Percentiles rank a stretch among this genome's conserved stretches.
These are phyloP conservation scores for Beauveria caledonica DNA, from an alignment of 2,329 filamentous ascomycete genomes.

Conservation along the genomic window DNA sequence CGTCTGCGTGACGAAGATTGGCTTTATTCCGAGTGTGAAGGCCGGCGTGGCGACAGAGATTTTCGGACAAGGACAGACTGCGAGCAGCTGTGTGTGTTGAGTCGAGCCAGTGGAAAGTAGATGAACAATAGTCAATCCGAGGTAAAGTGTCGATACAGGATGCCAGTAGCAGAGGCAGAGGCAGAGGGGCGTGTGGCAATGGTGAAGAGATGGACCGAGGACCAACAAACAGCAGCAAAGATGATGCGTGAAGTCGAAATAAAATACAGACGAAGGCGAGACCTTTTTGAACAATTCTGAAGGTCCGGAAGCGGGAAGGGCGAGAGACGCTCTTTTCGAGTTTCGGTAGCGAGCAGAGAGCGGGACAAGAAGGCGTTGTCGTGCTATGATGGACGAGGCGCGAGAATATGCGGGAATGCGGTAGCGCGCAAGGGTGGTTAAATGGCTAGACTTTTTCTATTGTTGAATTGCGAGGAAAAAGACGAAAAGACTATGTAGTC, in stretches of 20 bases:
- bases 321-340: background rate
- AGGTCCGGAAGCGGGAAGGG: background rate
- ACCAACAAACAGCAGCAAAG: background rate
- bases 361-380: background rate
- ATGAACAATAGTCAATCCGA: background rate
- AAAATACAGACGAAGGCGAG: constrained; percentile 14
- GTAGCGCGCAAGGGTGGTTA: background rate
- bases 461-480: constrained; percentile 18
- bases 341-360: background rate
- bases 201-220: background rate
- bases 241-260: background rate
- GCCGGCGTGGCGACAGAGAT: background rate
- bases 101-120: background rate
- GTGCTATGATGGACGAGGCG: background rate
- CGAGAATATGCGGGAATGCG: background rate
- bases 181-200: background rate
- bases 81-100: background rate
- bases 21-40: background rate
- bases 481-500: constrained; percentile 18
- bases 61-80: background rate
- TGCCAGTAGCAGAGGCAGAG: background rate
- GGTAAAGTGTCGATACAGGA: background rate
- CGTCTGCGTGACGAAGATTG: background rate
- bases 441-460: constrained; percentile 16
- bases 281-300: background rate